A percentile compares a stretch with the other conserved stretches of the same genome.
These are phyloP conservation scores for Cryptococcus sp. DNA, from an alignment of 1,284 basidiomycete species.

Conservation along the genomic window DNA sequence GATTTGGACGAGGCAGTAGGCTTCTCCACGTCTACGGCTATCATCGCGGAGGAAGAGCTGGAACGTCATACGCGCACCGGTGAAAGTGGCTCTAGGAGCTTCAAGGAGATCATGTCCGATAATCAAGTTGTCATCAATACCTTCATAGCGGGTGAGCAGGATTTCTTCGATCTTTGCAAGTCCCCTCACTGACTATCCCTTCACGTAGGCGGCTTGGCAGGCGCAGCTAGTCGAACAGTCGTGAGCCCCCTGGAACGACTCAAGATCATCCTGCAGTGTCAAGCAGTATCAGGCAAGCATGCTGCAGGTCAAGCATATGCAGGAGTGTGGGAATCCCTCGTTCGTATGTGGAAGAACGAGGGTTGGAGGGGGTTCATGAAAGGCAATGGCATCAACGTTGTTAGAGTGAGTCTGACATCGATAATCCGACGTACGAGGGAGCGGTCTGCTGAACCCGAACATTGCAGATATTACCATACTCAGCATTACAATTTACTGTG, in stretches of 20 bases:
- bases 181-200: neutral
- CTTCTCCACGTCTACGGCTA: neutral
- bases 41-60: constrained; percentile 22
- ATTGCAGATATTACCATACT: constrained; percentile 57
- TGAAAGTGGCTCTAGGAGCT: constrained; percentile 7
- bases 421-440: neutral
- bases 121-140: constrained; percentile 49
- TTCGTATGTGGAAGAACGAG: constrained; percentile 88
- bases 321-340: constrained; percentile 76
- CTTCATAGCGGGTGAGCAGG: constrained; percentile 42
- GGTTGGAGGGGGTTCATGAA: constrained; percentile 90
- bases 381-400: constrained; percentile 81
- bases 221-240: constrained; percentile 74
- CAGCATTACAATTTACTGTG: constrained; percentile 86
- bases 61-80: constrained; percentile 6
- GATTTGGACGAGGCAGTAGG: neutral
- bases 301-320: constrained; percentile 66
- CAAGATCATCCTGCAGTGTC: constrained; percentile 96
- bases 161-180: constrained; percentile 3
- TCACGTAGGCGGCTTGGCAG: constrained; percentile 47
- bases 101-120: constrained; percentile 36
- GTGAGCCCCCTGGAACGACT: constrained; percentile 87
- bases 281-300: constrained; percentile 47
- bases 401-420: constrained; percentile 58
- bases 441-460: constrained; percentile 1